Evolutionary conservation across 148 eudicot species (phyloP).

Genomic region (Suaeda aralocaspica): DNA sequence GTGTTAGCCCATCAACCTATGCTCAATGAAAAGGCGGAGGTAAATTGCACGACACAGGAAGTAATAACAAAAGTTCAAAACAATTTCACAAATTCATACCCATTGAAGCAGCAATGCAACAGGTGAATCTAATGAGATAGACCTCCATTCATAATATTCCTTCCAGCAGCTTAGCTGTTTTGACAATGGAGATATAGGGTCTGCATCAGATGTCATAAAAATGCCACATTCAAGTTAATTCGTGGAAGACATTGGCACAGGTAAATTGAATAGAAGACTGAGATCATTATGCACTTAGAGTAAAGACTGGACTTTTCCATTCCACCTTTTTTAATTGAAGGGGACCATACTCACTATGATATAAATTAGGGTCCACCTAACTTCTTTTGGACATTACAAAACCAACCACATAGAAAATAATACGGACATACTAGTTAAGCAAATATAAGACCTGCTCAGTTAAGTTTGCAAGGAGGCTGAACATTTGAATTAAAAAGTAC

Average conservation of each 20-base stretch:
- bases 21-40: background rate
- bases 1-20: background rate
- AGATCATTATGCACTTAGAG: background rate
- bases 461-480: background rate
- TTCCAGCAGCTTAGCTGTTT: slow-evolving; percentile 60
- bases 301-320: background rate
- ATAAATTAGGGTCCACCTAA: background rate
- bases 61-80: too few relatives aligned
- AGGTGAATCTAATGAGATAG: slow-evolving; percentile 67
- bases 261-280: background rate
- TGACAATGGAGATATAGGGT: slow-evolving; percentile 45
- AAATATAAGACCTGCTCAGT: too few relatives aligned
- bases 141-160: slow-evolving; percentile 91
- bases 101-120: slow-evolving; percentile 85
- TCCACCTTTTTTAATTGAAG: background rate
- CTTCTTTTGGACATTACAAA: background rate
- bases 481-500: background rate
- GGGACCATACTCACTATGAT: background rate
- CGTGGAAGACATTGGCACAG: background rate
- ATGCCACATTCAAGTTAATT: slow-evolving; percentile 12
- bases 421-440: background rate
- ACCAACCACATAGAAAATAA: background rate
- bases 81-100: slow-evolving; percentile 37
- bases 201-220: slow-evolving; percentile 42
- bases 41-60: background rate